Base-by-base conservation (phyloP, 352 stramenopile genomes). In the Phytopythium helicoides region DNA sequence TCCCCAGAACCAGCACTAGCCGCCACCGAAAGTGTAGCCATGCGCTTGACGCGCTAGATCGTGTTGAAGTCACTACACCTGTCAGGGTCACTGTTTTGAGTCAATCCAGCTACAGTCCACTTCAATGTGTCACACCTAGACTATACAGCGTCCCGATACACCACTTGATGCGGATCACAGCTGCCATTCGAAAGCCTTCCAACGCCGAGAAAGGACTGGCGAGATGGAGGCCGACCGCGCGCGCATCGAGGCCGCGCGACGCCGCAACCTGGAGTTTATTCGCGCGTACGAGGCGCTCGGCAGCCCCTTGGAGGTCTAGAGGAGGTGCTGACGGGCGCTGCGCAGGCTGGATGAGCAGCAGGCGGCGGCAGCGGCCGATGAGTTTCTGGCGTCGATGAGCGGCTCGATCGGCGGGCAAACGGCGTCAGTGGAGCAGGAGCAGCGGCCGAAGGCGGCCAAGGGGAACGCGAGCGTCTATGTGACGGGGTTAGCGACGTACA, bases 401-500 rank as follows among this genome's bases (percentile, higher is more conserved):
- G n/a, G 38, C 9, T 42, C 70, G 47, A 56, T 71, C 15, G 39
- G 36, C 38, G 45, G 6, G 38, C 12, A 16, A 31, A 6, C 48
- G 12, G 19, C 28, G n/a, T 15, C 46, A n/a, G 73, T 69, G 49
- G 47, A 6, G 26, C 15, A 9, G n/a, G n/a, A 11, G 11, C 19
- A 21, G 15, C 39, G 25, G 11, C 6, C 15, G 25, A 34, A 21
- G 18, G 23, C 39, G n/a, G 16, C 56, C 21, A 65, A 63, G 15
- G 73, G 81, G 58, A 87, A 86, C 52, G 81, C 75, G 51, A 90
- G 83, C 58, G 73, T 93, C 21, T 94, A 94, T 55, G 47, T 94
- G 52, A 87, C 78, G 11, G 82, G 85, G 0, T 71, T 94, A 9
- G 76, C 74, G 18, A 92, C 82, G 40, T 92, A 92, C 52, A 80